Evolutionary conservation across 2,329 filamentous ascomycete species (phyloP).

Genomic region (Erysiphe pulchra): DNA sequence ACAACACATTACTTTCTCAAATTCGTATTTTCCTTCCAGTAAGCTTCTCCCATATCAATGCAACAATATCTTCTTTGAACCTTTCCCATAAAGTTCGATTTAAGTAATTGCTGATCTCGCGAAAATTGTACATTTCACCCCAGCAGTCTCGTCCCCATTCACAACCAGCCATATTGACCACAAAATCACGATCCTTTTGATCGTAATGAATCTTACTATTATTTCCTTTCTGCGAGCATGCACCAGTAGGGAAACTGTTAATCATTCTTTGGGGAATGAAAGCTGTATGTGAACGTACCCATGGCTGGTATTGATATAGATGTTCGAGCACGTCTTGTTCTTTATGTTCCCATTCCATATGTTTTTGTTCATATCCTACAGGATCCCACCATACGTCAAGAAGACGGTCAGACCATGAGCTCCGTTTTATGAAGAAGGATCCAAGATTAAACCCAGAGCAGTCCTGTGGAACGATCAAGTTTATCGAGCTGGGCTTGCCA

Average conservation of each 20-base stretch:
- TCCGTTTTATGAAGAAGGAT: conserved; percentile 74
- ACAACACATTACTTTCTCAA: conserved; percentile 2
- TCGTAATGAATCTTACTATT: conserved; percentile 67
- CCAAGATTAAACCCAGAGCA: conserved; percentile 91
- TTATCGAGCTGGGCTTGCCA: conserved; percentile 50
- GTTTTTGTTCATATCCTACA: conserved; percentile 88
- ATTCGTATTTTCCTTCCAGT: conserved; percentile 23
- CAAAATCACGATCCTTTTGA: conserved; percentile 62
- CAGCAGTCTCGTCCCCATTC: conserved; percentile 94
- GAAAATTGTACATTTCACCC: conserved; percentile 92
- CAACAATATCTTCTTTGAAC: conserved; percentile 41
- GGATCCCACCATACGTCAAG: conserved; percentile 98
- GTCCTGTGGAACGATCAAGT: conserved; percentile 76
- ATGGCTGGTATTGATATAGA: conserved; percentile 73
- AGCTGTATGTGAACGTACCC: conserved; percentile 67
- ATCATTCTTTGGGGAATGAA: conserved; percentile 81
- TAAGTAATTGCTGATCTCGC: conserved; percentile 69
- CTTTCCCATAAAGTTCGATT: conserved; percentile 64
- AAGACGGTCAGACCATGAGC: conserved; percentile 70
- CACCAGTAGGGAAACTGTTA: conserved; percentile 80
- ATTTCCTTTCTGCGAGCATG: conserved; percentile 55
- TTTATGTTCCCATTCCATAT: conserved; percentile 98
- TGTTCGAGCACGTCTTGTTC: conserved; percentile 91
- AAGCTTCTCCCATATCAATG: conserved; percentile 34
- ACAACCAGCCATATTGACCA: conserved; percentile 97